Evolutionary conservation across 495 filamentous ascomycete species (phyloP).

Genomic region (Glonium stellatum): DNA sequence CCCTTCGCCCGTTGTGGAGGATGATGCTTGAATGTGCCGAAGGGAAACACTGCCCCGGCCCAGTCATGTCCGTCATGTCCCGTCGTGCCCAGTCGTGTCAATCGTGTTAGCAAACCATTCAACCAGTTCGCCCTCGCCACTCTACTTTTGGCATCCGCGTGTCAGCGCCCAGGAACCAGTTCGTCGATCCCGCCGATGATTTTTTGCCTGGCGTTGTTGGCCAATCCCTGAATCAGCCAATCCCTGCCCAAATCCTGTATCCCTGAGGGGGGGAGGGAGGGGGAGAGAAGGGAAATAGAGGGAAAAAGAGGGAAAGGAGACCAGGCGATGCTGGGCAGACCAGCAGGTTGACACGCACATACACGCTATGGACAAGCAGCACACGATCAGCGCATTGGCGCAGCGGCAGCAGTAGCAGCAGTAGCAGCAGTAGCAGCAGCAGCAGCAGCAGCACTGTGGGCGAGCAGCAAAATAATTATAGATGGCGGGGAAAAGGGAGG

Average conservation of each 20-base stretch:
- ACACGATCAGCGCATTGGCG: too few species aligned
- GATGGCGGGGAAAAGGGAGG: neutral
- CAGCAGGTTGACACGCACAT: too few species aligned
- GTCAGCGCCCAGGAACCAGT: slow-evolving; percentile 21
- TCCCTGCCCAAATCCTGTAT: neutral
- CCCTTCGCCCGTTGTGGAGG: neutral
- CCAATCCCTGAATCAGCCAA: neutral
- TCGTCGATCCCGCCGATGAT: slow-evolving; percentile 28
- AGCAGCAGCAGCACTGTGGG: neutral
- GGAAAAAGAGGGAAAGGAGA: neutral
- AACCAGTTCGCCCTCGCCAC: neutral
- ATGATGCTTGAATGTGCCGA: neutral
- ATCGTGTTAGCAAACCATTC: neutral
- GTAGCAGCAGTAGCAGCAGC: too few species aligned
- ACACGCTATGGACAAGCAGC: too few species aligned
- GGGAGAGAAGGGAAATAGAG: neutral
- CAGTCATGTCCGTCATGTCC: too few species aligned
- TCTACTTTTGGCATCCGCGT: neutral
- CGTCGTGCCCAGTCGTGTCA: neutral
- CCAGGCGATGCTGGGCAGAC: too few species aligned
- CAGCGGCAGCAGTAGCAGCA: too few species aligned
- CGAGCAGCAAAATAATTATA: neutral
- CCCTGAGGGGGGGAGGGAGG: too few species aligned
- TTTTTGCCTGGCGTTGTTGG: neutral
- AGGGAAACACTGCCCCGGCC: neutral